phyloP scores from a whole-genome alignment of 208 protist species.

The Vickermania spadyakhi region DNA sequence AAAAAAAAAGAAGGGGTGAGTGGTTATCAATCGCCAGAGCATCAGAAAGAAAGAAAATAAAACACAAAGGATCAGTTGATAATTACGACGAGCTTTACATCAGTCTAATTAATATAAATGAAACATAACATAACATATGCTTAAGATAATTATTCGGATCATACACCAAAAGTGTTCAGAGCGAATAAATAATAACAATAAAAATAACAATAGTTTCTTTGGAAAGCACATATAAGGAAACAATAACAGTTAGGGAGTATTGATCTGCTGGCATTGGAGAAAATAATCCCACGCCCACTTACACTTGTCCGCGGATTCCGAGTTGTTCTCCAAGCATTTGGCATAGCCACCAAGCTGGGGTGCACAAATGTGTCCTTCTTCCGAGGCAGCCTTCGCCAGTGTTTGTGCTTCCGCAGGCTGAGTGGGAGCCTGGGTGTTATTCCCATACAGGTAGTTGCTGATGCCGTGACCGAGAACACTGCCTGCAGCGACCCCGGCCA shows the following conservation, averaged over 20 bases:
- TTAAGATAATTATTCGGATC: slow-evolving; percentile 1
- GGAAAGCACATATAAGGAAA: too few relatives aligned
- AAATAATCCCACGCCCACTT: slow-evolving; percentile 88
- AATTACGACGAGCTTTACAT: too few relatives aligned
- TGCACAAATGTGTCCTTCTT: slow-evolving; percentile 51
- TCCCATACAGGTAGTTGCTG: slow-evolving; percentile 78
- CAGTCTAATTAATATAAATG: too few relatives aligned
- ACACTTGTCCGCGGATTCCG: slow-evolving; percentile 45
- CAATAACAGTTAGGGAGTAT: too few relatives aligned
- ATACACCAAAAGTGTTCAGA: neutral
- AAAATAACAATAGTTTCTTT: too few relatives aligned
- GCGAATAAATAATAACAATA: too few relatives aligned
- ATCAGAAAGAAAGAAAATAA: too few relatives aligned
- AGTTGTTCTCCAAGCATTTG: slow-evolving; percentile 77
- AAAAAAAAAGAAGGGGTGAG: too few relatives aligned
- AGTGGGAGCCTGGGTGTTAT: slow-evolving; percentile 50
- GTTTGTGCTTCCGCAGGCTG: slow-evolving; percentile 79
- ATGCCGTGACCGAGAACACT: slow-evolving; percentile 81
- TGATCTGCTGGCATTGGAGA: slow-evolving; percentile 54
- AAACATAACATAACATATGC: too few relatives aligned
- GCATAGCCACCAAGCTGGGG: slow-evolving; percentile 66
- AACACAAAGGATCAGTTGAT: too few relatives aligned
- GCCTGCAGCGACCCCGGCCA: slow-evolving; percentile 74
- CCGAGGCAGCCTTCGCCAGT: slow-evolving; percentile 44
- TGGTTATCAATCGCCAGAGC: too few relatives aligned